Conservation (phyloP, 2,329 filamentous ascomycete species). For the Graphilbum sp. region DNA sequence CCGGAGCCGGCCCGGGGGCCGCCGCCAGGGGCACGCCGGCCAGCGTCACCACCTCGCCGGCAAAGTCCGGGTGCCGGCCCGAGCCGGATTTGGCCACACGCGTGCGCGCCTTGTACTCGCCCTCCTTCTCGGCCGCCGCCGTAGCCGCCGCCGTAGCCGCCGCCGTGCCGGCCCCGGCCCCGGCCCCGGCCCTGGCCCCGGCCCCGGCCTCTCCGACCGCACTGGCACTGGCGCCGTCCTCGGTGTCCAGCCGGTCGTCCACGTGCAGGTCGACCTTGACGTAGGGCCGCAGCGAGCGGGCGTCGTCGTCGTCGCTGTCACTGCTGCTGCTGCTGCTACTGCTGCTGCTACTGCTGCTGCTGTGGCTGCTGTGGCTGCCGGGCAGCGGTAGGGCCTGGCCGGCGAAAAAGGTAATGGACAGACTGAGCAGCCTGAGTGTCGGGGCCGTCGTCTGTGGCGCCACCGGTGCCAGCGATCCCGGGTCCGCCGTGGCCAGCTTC, state of each 20-base stretch:
- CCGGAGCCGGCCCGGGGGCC: conserved; percentile 34
- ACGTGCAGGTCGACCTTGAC: conserved; percentile 74
- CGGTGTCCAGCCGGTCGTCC: conserved; percentile 28
- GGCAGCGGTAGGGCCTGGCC: conserved; percentile 62
- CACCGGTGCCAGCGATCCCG: conserved; percentile 3
- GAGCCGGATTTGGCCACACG: conserved; percentile 10
- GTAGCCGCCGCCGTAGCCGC: too few species aligned
- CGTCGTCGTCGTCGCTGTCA: background rate
- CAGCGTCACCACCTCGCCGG: conserved; percentile 41
- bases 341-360: background rate
- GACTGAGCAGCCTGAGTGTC: conserved; percentile 42
- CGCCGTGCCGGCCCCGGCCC: too few species aligned
- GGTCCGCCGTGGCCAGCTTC: conserved; percentile 13
- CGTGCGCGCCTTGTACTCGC: conserved; percentile 36
- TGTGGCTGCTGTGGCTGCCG: conserved; percentile 3
- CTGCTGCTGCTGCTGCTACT: background rate
- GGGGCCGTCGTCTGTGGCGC: background rate
- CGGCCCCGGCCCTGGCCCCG: too few species aligned
- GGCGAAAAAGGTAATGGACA: conserved; percentile 59
- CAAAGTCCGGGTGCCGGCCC: conserved; percentile 43
- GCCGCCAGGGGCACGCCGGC: conserved; percentile 28
- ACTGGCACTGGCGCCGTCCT: background rate
- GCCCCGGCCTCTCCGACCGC: too few species aligned
- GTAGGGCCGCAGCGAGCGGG: conserved; percentile 53
- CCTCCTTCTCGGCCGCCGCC: conserved; percentile 24